Conservation (phyloP, 2,329 filamentous ascomycete genomes). For the Colletotrichum sojae region DNA sequence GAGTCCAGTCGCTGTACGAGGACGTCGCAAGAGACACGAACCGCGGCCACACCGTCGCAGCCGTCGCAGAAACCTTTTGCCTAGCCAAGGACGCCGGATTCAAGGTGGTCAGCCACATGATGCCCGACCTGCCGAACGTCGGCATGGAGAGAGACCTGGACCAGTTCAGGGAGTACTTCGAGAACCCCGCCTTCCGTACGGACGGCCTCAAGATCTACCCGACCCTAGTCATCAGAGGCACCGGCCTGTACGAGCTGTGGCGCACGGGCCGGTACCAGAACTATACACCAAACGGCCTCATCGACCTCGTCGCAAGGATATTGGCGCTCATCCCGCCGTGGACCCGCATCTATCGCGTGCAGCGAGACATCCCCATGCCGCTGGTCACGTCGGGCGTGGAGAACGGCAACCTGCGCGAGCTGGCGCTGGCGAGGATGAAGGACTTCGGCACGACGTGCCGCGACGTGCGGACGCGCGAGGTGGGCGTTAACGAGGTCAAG, state of each 20-base stretch:
- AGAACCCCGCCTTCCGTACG: conserved; percentile 94
- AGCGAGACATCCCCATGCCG: conserved; percentile 99
- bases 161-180: conserved; percentile 98
- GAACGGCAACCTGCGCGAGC: conserved; percentile 94
- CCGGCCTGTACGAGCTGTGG: conserved; percentile 97
- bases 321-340: conserved; percentile 94
- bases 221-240: conserved; percentile 95
- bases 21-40: conserved; percentile 99
- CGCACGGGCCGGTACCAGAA: conserved; percentile 97
- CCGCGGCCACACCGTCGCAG: conserved; percentile 93
- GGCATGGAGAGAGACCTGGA: conserved; percentile 98
- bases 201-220: conserved; percentile 99
- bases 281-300: conserved; percentile 96
- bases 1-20: conserved; percentile 97
- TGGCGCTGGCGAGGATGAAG: conserved; percentile 97
- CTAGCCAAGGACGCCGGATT: conserved; percentile 98
- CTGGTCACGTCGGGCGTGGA: conserved; percentile 98
- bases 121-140: conserved; percentile 98
- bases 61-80: conserved; percentile 96
- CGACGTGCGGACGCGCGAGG: conserved; percentile 95
- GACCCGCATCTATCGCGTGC: conserved; percentile 98
- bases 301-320: conserved; percentile 97
- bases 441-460: conserved; percentile 98
- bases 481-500: conserved; percentile 99
- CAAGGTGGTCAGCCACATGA: conserved; percentile 99